Conservation (phyloP, 1,284 basidiomycete species). For the Veloporphyrellus conicus region DNA sequence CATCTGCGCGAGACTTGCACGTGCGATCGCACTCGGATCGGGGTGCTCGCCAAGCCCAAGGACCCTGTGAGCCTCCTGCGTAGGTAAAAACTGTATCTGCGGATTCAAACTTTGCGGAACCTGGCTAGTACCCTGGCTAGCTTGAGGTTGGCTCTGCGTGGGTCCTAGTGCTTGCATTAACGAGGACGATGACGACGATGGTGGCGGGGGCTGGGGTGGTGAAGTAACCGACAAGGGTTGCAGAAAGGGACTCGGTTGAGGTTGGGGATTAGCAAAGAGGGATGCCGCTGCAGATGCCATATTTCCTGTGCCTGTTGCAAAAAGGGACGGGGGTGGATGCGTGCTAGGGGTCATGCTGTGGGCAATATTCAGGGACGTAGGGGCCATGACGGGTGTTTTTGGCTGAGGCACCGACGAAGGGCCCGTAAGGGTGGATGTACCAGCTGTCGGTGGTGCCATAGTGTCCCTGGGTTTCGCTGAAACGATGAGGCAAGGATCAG, state of each 20-base stretch:
- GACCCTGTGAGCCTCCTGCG: constrained; percentile 55
- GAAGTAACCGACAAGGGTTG: constrained; percentile 20
- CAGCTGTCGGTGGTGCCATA: constrained; percentile 10
- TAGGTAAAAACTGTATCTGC: constrained; percentile 47
- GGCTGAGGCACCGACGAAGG: constrained; percentile 16
- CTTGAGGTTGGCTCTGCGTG: constrained; percentile 12
- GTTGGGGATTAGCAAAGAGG: constrained; percentile 19
- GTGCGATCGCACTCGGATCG: constrained; percentile 53
- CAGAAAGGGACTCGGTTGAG: constrained; percentile 32
- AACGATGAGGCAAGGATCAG: constrained; percentile 5
- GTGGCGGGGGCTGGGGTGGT: constrained; percentile 3
- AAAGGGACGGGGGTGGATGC: constrained; percentile 31
- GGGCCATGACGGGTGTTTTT: constrained; percentile 24
- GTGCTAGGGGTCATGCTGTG: constrained; percentile 34
- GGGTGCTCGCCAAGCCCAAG: constrained; percentile 40
- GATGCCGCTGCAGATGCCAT: constrained; percentile 13
- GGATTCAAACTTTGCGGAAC: constrained; percentile 15
- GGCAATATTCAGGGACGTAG: constrained; percentile 9
- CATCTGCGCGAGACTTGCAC: constrained; percentile 63
- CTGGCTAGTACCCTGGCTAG: constrained; percentile 9
- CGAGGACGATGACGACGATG: constrained; percentile 23
- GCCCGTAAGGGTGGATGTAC: constrained; percentile 11
- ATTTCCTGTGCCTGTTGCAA: constrained; percentile 17
- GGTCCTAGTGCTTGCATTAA: constrained; percentile 25
- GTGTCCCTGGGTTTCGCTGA: constrained; percentile 27